These are phyloP conservation scores for Fragaria ananassa DNA, from an alignment of 306 rosid species.

Conservation along the genomic window DNA sequence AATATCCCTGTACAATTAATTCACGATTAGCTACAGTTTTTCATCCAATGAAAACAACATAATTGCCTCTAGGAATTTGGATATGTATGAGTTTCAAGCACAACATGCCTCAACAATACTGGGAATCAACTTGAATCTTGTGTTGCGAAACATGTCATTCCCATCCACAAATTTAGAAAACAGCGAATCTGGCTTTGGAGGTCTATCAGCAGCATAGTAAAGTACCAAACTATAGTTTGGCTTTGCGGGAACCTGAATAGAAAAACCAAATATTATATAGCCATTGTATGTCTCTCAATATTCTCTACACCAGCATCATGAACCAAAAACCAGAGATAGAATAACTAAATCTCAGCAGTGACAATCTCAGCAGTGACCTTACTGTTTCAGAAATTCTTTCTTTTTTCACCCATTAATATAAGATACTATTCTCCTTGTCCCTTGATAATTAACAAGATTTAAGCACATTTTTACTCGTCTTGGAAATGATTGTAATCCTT, in stretches of 20 bases:
- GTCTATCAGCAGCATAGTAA: slow-evolving; percentile 82
- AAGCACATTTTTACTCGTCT: slow-evolving; percentile 2
- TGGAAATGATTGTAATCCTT: not conserved
- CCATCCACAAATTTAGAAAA: slow-evolving; percentile 81
- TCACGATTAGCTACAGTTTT: slow-evolving; percentile 25
- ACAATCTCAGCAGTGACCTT: not conserved
- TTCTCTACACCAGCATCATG: not conserved
- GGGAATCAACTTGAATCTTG: slow-evolving; percentile 94
- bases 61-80: not conserved
- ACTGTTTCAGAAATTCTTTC: not conserved
- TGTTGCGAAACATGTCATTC: slow-evolving; percentile 58
- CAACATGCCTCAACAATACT: slow-evolving; percentile 76
- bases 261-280: not conserved
- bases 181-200: slow-evolving; percentile 60
- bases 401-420: not conserved
- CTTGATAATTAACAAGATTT: not conserved
- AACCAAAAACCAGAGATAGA: not conserved
- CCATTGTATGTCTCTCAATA: not conserved
- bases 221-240: slow-evolving; percentile 89
- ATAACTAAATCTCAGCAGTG: not conserved
- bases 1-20: slow-evolving; percentile 69
- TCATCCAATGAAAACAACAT: slow-evolving; percentile 8
- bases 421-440: not conserved
- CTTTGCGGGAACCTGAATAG: slow-evolving; percentile 85
- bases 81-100: slow-evolving; percentile 22